These are phyloP conservation scores for Rhododendron simsii DNA, from an alignment of 148 eudicot species.

Conservation along the genomic window DNA sequence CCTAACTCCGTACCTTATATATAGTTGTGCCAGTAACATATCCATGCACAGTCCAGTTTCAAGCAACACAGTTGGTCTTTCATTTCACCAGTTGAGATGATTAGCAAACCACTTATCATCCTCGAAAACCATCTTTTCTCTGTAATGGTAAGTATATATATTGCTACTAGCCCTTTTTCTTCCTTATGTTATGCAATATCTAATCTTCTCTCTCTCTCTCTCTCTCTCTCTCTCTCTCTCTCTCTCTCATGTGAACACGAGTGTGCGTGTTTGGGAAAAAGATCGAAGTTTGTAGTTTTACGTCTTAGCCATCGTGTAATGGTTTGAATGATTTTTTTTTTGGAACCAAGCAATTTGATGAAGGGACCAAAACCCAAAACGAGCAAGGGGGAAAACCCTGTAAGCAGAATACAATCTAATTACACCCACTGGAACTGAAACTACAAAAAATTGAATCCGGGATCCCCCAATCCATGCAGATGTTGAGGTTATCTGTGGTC, in stretches of 20 bases:
- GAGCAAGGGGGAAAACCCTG: too few species aligned
- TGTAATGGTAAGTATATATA: background rate
- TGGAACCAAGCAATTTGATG: too few species aligned
- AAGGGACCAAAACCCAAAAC: too few species aligned
- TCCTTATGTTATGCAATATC: background rate
- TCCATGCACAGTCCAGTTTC: background rate
- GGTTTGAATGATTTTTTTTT: too few species aligned
- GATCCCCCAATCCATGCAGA: too few species aligned
- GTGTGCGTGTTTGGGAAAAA: background rate
- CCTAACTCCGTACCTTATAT: background rate
- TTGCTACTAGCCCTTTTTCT: background rate
- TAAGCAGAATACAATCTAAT: too few species aligned
- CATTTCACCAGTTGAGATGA: background rate
- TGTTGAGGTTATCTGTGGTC: too few species aligned
- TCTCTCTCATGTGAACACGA: background rate
- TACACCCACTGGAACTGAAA: too few species aligned
- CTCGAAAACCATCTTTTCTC: conserved; percentile 3
- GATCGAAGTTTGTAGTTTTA: too few species aligned
- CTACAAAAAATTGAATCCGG: too few species aligned
- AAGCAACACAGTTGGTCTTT: background rate
- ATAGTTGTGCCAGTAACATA: background rate
- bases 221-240: background rate
- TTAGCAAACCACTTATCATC: background rate
- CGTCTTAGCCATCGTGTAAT: too few species aligned
- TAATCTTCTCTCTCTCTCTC: background rate